Evolutionary conservation across 2,329 filamentous ascomycete species (phyloP).

Genomic region (Penicillium sp.): DNA sequence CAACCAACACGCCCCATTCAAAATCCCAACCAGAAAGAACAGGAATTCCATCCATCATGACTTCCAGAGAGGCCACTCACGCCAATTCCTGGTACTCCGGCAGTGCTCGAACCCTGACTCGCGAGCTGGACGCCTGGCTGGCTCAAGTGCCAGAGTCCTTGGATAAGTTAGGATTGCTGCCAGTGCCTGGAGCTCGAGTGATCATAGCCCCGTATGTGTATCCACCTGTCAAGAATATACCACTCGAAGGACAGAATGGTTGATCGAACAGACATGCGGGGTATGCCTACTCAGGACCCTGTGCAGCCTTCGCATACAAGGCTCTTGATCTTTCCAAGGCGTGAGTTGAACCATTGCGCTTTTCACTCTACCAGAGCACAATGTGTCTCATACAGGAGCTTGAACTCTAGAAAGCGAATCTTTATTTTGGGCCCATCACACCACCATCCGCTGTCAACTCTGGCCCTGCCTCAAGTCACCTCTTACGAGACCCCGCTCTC

Average conservation of each 20-base stretch:
- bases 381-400: conserved; percentile 11
- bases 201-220: conserved; percentile 86
- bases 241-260: conserved; percentile 1
- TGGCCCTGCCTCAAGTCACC: conserved; percentile 73
- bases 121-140: conserved; percentile 76
- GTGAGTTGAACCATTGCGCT: conserved; percentile 47
- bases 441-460: conserved; percentile 76
- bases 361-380: not conserved
- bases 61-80: conserved; percentile 66
- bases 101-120: conserved; percentile 61
- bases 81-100: conserved; percentile 86
- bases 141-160: conserved; percentile 68
- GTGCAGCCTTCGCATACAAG: conserved; percentile 94
- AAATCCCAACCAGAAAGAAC: not conserved
- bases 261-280: conserved; percentile 75
- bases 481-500: conserved; percentile 52
- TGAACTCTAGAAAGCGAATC: conserved; percentile 69
- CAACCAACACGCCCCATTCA: conserved; percentile 11
- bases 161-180: conserved; percentile 65
- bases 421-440: conserved; percentile 95
- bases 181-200: conserved; percentile 73
- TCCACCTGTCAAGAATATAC: not conserved
- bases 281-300: conserved; percentile 87
- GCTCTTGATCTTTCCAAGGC: conserved; percentile 77
- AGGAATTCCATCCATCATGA: conserved; percentile 36